These are phyloP conservation scores for Decorospora gaudefroyi DNA, from an alignment of 2,329 filamentous ascomycete genomes.

Conservation along the genomic window DNA sequence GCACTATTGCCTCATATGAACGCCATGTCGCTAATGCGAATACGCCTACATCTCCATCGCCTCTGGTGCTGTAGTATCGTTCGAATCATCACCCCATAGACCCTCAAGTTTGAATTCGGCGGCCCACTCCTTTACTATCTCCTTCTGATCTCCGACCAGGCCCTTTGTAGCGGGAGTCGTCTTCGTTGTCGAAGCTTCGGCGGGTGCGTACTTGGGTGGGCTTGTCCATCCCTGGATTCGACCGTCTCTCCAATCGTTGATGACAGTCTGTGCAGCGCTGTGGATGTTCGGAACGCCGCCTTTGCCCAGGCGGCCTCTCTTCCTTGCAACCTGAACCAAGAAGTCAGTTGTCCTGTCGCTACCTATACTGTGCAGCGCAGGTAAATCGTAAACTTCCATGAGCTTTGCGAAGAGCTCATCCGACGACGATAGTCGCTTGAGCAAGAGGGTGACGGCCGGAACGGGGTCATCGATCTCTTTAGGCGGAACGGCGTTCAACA, in stretches of 20 bases:
- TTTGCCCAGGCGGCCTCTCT: slow-evolving; percentile 83
- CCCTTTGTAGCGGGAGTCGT: slow-evolving; percentile 40
- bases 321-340: slow-evolving; percentile 90
- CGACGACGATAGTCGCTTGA: slow-evolving; percentile 75
- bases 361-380: slow-evolving; percentile 69
- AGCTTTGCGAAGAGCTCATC: slow-evolving; percentile 77
- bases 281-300: slow-evolving; percentile 88
- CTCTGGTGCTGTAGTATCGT: slow-evolving; percentile 41
- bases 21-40: slow-evolving; percentile 18
- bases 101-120: slow-evolving; percentile 95
- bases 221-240: slow-evolving; percentile 92
- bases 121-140: slow-evolving; percentile 91
- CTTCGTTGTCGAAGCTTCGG: slow-evolving; percentile 49
- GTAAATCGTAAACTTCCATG: slow-evolving; percentile 80
- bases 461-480: slow-evolving; percentile 93
- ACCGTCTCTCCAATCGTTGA: slow-evolving; percentile 96
- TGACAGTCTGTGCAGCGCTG: slow-evolving; percentile 86
- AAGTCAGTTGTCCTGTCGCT: slow-evolving; percentile 88
- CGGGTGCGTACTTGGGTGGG: slow-evolving; percentile 68
- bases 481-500: slow-evolving; percentile 88
- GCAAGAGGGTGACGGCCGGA: slow-evolving; percentile 81
- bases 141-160: slow-evolving; percentile 67
- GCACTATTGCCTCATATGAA: slow-evolving; percentile 6
- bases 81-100: slow-evolving; percentile 73
- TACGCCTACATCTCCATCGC: slow-evolving; percentile 42